Evolutionary conservation across 208 protist genomes (phyloP).

Genomic region (Leishmania gerbilli): DNA sequence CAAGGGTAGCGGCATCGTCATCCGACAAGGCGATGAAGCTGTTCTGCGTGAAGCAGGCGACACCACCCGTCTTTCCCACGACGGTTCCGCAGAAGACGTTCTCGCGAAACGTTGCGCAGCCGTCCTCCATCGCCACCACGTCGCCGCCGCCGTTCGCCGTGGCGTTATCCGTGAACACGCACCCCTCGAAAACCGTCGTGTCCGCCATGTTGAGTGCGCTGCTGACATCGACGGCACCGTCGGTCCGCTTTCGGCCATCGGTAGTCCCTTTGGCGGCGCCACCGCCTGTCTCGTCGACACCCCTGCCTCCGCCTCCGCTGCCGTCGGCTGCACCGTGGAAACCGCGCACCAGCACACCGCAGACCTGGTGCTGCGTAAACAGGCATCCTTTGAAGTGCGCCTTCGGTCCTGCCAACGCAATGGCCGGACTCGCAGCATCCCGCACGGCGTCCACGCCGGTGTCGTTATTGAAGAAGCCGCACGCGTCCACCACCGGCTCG

Average conservation of each 20-base stretch:
- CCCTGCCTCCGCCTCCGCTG: not conserved
- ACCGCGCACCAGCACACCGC: slow-evolving; percentile 63
- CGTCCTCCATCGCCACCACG: slow-evolving; percentile 53
- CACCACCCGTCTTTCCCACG: slow-evolving; percentile 50
- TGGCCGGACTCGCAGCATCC: slow-evolving; percentile 18
- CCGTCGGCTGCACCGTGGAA: not conserved
- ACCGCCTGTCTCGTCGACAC: not conserved
- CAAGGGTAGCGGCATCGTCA: not conserved
- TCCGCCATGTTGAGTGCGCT: not conserved
- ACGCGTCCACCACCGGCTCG: slow-evolving; percentile 43
- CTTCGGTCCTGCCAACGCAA: slow-evolving; percentile 11
- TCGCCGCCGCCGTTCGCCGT: slow-evolving; percentile 50
- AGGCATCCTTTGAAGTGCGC: slow-evolving; percentile 36
- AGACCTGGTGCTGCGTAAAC: slow-evolving; percentile 35
- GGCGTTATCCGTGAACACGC: slow-evolving; percentile 64
- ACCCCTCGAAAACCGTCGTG: slow-evolving; percentile 48
- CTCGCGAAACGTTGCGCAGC: slow-evolving; percentile 57
- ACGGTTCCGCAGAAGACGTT: slow-evolving; percentile 75
- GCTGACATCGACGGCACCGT: not conserved
- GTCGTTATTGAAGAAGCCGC: slow-evolving; percentile 72
- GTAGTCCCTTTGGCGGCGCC: not conserved
- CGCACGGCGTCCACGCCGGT: slow-evolving; percentile 72
- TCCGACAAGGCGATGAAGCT: slow-evolving; percentile 32
- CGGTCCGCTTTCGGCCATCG: not conserved
- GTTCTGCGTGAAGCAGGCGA: slow-evolving; percentile 58